Percentiles rank a stretch among this genome's conserved stretches.
These are phyloP conservation scores for Boletus smithii DNA, from an alignment of 1,284 basidiomycete species.

Conservation along the genomic window DNA sequence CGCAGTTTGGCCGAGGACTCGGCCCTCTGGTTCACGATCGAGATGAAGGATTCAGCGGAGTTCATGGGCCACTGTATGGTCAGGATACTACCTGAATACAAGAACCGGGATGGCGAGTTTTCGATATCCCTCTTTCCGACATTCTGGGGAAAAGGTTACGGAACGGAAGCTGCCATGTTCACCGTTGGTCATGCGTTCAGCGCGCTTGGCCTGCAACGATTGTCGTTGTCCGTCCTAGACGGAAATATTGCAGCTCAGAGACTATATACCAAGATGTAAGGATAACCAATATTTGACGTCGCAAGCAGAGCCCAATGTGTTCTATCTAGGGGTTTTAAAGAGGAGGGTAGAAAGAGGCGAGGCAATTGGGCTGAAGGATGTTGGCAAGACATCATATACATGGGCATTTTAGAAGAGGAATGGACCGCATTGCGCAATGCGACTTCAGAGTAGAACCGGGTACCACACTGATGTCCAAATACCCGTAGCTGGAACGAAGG, in stretches of 20 bases:
- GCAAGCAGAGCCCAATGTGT: neutral
- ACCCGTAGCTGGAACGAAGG: neutral
- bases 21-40: constrained; percentile 12
- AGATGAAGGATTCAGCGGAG: neutral
- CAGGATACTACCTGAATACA: constrained; percentile 7
- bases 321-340: constrained; percentile 14
- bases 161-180: constrained; percentile 13
- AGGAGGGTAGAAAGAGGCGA: constrained; percentile 16
- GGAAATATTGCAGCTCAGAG: constrained; percentile 13
- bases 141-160: constrained; percentile 12
- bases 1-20: constrained; percentile 9
- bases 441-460: too few relatives aligned
- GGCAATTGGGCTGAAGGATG: constrained; percentile 17
- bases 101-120: constrained; percentile 20
- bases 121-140: constrained; percentile 5
- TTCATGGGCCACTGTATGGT: constrained; percentile 13
- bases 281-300: neutral
- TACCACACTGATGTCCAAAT: neutral
- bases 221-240: constrained; percentile 16
- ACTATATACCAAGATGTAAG: constrained; percentile 19
- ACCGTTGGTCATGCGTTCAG: constrained; percentile 16
- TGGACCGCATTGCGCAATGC: constrained; percentile 1
- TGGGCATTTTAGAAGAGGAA: constrained; percentile 15
- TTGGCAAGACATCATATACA: constrained; percentile 21
- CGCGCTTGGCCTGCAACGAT: constrained; percentile 12